These are phyloP conservation scores for Entonaema liquescens DNA, from an alignment of 495 filamentous ascomycete genomes.

Conservation along the genomic window DNA sequence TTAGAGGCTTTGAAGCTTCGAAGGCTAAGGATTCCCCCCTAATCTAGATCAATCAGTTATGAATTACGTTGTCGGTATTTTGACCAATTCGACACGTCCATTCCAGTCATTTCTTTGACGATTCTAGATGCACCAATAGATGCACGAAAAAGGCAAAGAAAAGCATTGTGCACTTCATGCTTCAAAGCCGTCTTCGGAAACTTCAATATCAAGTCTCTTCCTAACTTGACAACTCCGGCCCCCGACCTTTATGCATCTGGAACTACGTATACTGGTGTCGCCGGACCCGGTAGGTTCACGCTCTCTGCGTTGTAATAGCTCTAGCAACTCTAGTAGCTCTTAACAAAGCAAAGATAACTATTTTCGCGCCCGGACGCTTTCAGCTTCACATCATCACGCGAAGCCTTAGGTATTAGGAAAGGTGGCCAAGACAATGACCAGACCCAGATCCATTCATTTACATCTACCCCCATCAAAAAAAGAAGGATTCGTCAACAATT, in stretches of 20 bases:
- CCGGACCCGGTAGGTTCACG: constrained; percentile 35
- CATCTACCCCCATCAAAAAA: constrained; percentile 26
- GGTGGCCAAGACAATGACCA: constrained; percentile 24
- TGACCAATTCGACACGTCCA: constrained; percentile 7
- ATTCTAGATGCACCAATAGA: background rate
- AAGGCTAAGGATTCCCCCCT: background rate
- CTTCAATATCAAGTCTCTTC: constrained; percentile 12
- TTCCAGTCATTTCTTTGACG: constrained; percentile 37
- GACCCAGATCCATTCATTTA: constrained; percentile 32
- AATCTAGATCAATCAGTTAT: background rate
- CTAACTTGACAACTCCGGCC: constrained; percentile 33
- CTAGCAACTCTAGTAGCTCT: constrained; percentile 6
- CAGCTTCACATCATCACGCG: constrained; percentile 16
- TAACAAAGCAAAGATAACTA: constrained; percentile 37
- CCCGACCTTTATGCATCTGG: constrained; percentile 31
- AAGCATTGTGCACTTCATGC: constrained; percentile 30
- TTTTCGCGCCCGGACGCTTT: constrained; percentile 29
- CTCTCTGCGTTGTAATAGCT: constrained; percentile 2
- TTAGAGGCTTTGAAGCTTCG: background rate
- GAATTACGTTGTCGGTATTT: background rate
- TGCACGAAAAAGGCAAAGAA: constrained; percentile 13
- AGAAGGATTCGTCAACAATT: constrained; percentile 13
- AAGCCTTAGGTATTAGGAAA: constrained; percentile 16
- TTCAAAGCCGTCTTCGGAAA: constrained; percentile 38
- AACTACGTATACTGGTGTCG: constrained; percentile 28